Percentiles rank a stretch among this genome's conserved stretches.
These are phyloP conservation scores for Inonotus hispidus DNA, from an alignment of 1,284 basidiomycete species.

Conservation along the genomic window DNA sequence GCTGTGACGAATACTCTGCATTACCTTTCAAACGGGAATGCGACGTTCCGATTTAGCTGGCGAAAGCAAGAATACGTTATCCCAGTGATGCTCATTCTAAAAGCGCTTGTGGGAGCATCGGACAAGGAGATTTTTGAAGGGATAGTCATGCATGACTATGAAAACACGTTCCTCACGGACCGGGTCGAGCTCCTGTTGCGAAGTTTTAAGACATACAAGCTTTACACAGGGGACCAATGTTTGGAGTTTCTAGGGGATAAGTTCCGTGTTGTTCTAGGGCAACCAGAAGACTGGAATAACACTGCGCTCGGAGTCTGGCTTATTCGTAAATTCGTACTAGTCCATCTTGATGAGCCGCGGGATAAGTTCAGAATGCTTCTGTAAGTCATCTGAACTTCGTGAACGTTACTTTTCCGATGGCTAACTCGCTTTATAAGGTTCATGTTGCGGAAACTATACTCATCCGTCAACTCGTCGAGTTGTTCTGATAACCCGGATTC, in stretches of 20 bases:
- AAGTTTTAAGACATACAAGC: conserved; percentile 89
- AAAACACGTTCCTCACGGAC: conserved; percentile 97
- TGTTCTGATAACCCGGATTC: conserved; percentile 98
- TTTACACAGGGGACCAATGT: conserved; percentile 91
- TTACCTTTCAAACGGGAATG: conserved; percentile 94
- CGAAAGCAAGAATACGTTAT: conserved; percentile 99
- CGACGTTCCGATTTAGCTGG: conserved; percentile 96
- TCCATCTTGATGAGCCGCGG: conserved; percentile 84
- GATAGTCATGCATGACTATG: conserved; percentile 96
- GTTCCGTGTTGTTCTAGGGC: conserved; percentile 88
- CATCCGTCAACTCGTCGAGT: conserved; percentile 86
- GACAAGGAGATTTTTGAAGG: conserved; percentile 98
- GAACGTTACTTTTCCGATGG: not conserved
- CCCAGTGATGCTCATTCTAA: conserved; percentile 95
- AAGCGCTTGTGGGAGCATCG: conserved; percentile 90
- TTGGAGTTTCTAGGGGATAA: conserved; percentile 97
- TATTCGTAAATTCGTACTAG: conserved; percentile 83
- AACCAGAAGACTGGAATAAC: conserved; percentile 94
- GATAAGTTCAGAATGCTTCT: conserved; percentile 98
- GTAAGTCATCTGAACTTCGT: conserved; percentile 41
- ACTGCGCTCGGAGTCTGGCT: conserved; percentile 80
- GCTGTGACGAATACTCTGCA: conserved; percentile 94
- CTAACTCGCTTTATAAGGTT: conserved; percentile 51
- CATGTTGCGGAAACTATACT: conserved; percentile 96
- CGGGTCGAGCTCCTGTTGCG: conserved; percentile 97